Evolutionary conservation across 148 eudicot species (phyloP), one percentile per base, ranked within the genome.

Genomic region (Selenicereus undatus): DNA sequence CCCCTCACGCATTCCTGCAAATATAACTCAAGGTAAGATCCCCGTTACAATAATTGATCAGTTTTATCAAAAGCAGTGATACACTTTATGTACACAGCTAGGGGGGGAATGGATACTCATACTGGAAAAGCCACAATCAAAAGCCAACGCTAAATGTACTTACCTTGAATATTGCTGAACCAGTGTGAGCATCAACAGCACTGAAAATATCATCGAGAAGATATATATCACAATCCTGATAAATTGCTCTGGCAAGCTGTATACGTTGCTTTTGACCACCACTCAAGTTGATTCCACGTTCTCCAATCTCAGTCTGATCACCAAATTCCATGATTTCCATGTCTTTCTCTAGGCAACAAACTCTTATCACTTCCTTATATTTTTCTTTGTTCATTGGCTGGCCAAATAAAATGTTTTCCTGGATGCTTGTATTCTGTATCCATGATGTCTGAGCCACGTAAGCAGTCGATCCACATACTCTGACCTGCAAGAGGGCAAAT

Each of bases 131-230:
- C 32, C 32, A 32, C 32, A 32, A 32, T 32, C 32, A 32, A 32
- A 32, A 32, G 32, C 32, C 32, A 32, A 36, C 11, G 1, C 26
- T 14, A 66, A 27, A 11, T 8, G 80, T 32, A 29, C 18, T 35
- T 29, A 73, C 99, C 97, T 96, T 96, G 85, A 96, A 96, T 73
- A 96, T 86, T 12, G 89, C 92, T n/a, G 99, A 92, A 11, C 99
- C 99, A 21, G 98, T 96, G 81, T 96, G 99, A 77, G 99, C 99
- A 93, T 96, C 99, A 68, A 96, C 98, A 0, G 98, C 99, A 74
- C 98, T 93, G 76, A 96, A 92, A 11, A 96, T 89, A 81, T 96
- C 99, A 83, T 96, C 99, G 70, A 96, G 97, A 36, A 95, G 87
- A 87, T 95, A 95, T 11, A 95, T 88, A 81, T 95, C 99, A 76